Conservation (phyloP, 495 filamentous ascomycete genomes). For the Podospora bellae-mahoneyi region DNA sequence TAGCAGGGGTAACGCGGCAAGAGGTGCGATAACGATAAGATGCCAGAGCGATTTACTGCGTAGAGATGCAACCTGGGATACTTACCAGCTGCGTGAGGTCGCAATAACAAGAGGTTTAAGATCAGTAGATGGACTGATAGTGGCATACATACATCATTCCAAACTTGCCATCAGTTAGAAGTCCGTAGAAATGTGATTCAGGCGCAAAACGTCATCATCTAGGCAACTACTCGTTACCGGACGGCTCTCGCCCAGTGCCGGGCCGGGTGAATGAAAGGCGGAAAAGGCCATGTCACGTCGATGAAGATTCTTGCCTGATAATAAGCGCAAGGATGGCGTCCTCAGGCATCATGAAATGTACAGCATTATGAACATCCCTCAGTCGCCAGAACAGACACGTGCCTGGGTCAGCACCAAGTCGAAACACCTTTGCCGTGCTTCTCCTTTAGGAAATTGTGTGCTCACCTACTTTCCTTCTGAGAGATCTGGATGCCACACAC, state of each 20-base stretch:
- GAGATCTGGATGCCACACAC: background rate
- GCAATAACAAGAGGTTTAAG: background rate
- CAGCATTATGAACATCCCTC: background rate
- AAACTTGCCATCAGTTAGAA: background rate
- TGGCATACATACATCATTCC: background rate
- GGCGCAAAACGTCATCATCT: background rate
- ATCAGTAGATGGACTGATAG: background rate
- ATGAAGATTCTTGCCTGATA: background rate
- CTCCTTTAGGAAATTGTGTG: background rate
- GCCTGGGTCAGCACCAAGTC: background rate
- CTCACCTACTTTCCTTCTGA: constrained; percentile 1
- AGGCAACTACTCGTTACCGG: background rate
- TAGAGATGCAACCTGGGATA: background rate
- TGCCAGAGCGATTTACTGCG: background rate
- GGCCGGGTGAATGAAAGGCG: background rate
- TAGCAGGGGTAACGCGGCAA: background rate
- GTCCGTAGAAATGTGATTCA: background rate
- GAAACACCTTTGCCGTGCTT: background rate
- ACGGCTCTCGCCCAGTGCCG: background rate
- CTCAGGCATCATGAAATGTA: background rate
- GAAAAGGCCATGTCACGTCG: background rate
- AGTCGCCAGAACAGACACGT: background rate
- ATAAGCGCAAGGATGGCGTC: background rate
- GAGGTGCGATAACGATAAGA: background rate
- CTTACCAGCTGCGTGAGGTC: background rate